Evolutionary conservation across 2,329 filamentous ascomycete genomes (phyloP), one percentile per base, ranked within the genome.

Genomic region (Cordyceps javanica): DNA sequence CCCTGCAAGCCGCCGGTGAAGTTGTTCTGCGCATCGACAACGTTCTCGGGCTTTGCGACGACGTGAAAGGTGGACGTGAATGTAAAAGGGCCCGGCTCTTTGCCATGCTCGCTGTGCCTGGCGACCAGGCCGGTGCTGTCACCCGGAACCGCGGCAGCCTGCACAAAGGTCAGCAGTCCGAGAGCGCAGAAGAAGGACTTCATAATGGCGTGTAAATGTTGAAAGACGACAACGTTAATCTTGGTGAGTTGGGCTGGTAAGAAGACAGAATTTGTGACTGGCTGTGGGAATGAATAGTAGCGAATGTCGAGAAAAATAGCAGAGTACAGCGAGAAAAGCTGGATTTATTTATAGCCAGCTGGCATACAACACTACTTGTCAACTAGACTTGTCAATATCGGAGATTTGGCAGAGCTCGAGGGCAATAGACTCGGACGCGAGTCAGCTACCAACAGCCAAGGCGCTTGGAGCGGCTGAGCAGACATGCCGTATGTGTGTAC

Each of bases 51-150:
- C 4, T 70, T 75, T 16, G 80, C 79, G 44, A 72, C 66, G 58
- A 82, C 68, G 41, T 72, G 62, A 69, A 75, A 81, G 58, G 72
- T 76, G 19, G 75, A 77, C 58, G 79, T 80, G 70, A 81, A 82
- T 60, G 59, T 51, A 60, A 72, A 72, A 3, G 69, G 69, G 21
- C 54, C 44, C 5, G 46, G 26, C 3, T 49, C 7, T 14, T 57
- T 56, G 10, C 19, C 14, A 34, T 59, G 45, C 16, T 48, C n/a
- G 11, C 23, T 32, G 39, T 26, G 26, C 11, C 48, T 10, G 11
- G 39, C 39, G 21, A n/a, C 39, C 28, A 39, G 26, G 36, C 16
- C 30, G 16, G 38, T 34, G n/a, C 3, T 26, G 26, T 19, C 46
- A 28, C n/a, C 23, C 7, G 44, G 45, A 28, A 51, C 38, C 7